These are phyloP conservation scores for Candida arabinofermentans DNA, from an alignment of 805 yeast species.

Conservation along the genomic window DNA sequence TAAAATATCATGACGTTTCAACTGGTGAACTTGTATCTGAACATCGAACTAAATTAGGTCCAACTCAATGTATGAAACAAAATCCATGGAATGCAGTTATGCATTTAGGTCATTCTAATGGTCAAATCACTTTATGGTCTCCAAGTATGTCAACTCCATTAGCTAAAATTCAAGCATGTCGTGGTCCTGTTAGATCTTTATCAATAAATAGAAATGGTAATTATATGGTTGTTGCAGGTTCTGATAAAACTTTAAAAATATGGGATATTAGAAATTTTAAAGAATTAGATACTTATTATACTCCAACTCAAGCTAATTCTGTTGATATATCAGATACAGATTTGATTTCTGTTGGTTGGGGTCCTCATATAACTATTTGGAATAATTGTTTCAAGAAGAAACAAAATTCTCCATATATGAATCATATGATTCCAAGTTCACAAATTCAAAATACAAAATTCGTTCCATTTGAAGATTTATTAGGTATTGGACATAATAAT, in stretches of 20 bases:
- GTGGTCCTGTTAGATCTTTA: slow-evolving; percentile 84
- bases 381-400: slow-evolving; percentile 63
- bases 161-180: slow-evolving; percentile 72
- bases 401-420: slow-evolving; percentile 88
- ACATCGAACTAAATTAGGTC: slow-evolving; percentile 82
- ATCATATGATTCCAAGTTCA: slow-evolving; percentile 77
- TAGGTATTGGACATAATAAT: slow-evolving; percentile 77
- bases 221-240: slow-evolving; percentile 91
- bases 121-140: slow-evolving; percentile 90
- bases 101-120: slow-evolving; percentile 90
- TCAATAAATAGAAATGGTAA: slow-evolving; percentile 89
- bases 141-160: slow-evolving; percentile 84
- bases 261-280: slow-evolving; percentile 91
- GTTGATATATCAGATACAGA: slow-evolving; percentile 85
- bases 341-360: slow-evolving; percentile 86
- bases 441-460: slow-evolving; percentile 63
- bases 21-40: slow-evolving; percentile 87
- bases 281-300: slow-evolving; percentile 63
- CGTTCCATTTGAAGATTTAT: slow-evolving; percentile 95
- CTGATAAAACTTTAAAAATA: slow-evolving; percentile 77
- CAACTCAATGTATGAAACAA: slow-evolving; percentile 81
- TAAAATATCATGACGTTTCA: slow-evolving; percentile 92
- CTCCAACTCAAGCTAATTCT: slow-evolving; percentile 83
- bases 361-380: slow-evolving; percentile 94
- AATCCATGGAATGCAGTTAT: slow-evolving; percentile 96